Evolutionary conservation across 2,329 filamentous ascomycete genomes (phyloP), one percentile per base, ranked within the genome.

Genomic region (Bretziella fagacearum): DNA sequence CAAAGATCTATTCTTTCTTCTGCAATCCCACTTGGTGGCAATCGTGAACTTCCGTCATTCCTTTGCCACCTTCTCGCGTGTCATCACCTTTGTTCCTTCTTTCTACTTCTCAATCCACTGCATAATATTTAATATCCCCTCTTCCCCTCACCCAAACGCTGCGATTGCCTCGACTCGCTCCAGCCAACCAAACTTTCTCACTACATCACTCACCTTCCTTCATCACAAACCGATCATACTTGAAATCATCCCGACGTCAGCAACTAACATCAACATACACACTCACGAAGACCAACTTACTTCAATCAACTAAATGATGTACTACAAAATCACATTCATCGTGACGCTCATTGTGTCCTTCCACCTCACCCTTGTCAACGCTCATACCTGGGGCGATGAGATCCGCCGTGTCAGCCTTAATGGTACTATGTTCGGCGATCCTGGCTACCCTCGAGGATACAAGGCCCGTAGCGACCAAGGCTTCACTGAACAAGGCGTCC

Each of bases 381-480:
- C 75, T 29, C 89, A 95, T 63, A 81, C 77, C 15, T 95, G 87
- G 87, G 71, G 89, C 41, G 86, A 95, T 62, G 68, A 79, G 56
- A 67, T 89, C 43, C 73, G 69, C 52, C 74, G 77, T 49, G 77
- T 95, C 59, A 74, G 77, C 46, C 60, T 73, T 23, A 81, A 85
- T 55, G 87, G 86, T 47, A 75, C 75, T 27, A 84, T 86, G 58
- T 65, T 78, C 17, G 81, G 81, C 23, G 60, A 70, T 6, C 66
- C 73, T 20, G 89, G 89, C 26, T 94, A 79, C 58, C 66, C 81
- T n/a, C 79, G 86, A 53, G 79, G 77, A 40, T 84, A 77, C 57
- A 61, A 77, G 13, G 61, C 70, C 26, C 76, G 84, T 52, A 67
- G 62, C 4, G 60, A 66, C 32, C 62, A 70, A 6, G 68, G 63